Evolutionary conservation across 1,284 basidiomycete species (phyloP).

Genomic region (Microbotryum scabiosae): DNA sequence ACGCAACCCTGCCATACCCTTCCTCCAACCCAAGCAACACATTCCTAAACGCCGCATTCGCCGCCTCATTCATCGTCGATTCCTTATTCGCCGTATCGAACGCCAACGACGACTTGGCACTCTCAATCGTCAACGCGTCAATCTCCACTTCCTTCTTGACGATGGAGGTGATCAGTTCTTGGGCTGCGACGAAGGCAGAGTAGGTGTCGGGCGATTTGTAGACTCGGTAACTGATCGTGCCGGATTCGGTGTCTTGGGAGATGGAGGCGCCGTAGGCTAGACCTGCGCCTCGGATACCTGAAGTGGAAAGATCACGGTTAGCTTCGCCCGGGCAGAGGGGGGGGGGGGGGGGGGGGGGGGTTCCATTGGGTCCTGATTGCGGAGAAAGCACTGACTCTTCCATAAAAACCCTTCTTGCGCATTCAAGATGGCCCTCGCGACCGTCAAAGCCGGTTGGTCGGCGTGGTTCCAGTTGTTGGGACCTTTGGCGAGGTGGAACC

Average conservation of each 20-base stretch:
- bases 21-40: constrained; percentile 69
- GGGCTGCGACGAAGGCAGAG: constrained; percentile 73
- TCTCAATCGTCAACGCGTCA: constrained; percentile 75
- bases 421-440: constrained; percentile 82
- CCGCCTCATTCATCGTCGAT: constrained; percentile 77
- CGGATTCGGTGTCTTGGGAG: constrained; percentile 68
- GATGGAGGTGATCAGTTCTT: constrained; percentile 41
- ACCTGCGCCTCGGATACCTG: constrained; percentile 71
- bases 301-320: background rate
- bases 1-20: constrained; percentile 61
- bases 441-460: constrained; percentile 72
- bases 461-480: constrained; percentile 48
- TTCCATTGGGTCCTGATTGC: constrained; percentile 46
- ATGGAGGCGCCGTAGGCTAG: constrained; percentile 88
- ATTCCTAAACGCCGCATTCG: constrained; percentile 70
- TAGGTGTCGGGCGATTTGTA: constrained; percentile 72
- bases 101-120: constrained; percentile 84
- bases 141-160: constrained; percentile 46
- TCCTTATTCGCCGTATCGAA: constrained; percentile 71
- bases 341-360: constrained; percentile 53
- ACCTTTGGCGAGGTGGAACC: constrained; percentile 68
- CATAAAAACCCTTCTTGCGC: constrained; percentile 49
- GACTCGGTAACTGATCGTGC: constrained; percentile 66
- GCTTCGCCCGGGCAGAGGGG: too few species aligned
- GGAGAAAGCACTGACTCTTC: constrained; percentile 70